Evolutionary conservation across 495 filamentous ascomycete genomes (phyloP), one percentile per base, ranked within the genome.

Genomic region (Daldinia loculata): DNA sequence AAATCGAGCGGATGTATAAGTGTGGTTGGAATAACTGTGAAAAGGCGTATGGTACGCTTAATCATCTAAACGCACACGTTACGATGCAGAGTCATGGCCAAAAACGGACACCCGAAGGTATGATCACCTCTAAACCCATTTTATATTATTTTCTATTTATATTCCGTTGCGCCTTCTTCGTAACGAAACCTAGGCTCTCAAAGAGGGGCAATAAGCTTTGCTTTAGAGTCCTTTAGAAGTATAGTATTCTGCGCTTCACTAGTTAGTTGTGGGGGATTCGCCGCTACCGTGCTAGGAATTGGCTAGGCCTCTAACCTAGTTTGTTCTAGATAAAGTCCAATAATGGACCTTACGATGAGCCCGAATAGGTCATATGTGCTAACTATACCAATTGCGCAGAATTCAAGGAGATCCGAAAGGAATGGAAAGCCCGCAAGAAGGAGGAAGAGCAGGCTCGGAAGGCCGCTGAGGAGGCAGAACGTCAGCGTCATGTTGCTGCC

Each of bases 1-100:
- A 99, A 79, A 99, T 99, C 76, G 95, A 99, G 84, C 90, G 95
- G 65, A 99, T 99, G 95, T 99, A 99, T 83, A 98, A 97, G 80
- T 99, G 95, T 81, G 95, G 95, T 9, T 98, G 93, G 92, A 92
- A 97, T 67, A 94, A 94, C 4, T 99, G 95, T 78, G 95, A 98
- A 77, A 98, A 98, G 81, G 95, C 95, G 12, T 98, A 98, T 75
- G 95, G 95, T 62, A 98, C 95, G 26, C 82, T 98, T 62, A 98
- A 98, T 78, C 95, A 98, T 78, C 79, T 98, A 73, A 98, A 98
- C 73, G 95, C 95, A 32, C 95, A 98, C 75, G 95, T 98, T 56
- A 98, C 95, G 19, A 98, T 98, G 95, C 95, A 98, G 77, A 94
- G 90, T 60, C 95, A 98, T 69, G 95, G 95, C 4, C 80, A 85